phyloP scores from a whole-genome alignment of 2,329 filamentous ascomycete species.

The Xylariaceae sp. region DNA sequence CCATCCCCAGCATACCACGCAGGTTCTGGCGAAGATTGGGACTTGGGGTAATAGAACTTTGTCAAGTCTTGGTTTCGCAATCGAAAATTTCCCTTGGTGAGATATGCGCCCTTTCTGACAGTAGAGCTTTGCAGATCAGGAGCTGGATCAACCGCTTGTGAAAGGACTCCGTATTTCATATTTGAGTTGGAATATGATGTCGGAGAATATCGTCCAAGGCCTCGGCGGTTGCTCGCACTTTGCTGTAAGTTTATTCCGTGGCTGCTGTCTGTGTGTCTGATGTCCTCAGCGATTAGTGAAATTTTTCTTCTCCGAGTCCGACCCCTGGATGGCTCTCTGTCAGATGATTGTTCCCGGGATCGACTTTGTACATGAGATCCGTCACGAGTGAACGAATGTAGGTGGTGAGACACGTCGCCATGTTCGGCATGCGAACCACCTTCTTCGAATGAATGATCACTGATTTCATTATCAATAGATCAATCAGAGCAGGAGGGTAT shows the following conservation, averaged over 20 bases:
- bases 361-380: not conserved
- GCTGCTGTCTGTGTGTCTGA: not conserved
- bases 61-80: conserved; percentile 14
- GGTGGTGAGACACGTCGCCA: not conserved
- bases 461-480: conserved; percentile 1
- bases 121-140: too few species aligned
- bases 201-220: too few species aligned
- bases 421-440: too few species aligned
- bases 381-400: conserved; percentile 3
- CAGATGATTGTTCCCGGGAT: not conserved
- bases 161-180: too few species aligned
- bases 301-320: conserved; percentile 12
- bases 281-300: not conserved
- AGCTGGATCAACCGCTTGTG: too few species aligned
- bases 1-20: conserved; percentile 30
- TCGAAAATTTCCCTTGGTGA: conserved; percentile 29
- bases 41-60: conserved; percentile 26
- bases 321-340: conserved; percentile 8
- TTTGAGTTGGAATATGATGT: too few species aligned
- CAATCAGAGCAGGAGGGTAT: not conserved
- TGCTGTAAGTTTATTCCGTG: not conserved
- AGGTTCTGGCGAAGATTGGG: conserved; percentile 17
- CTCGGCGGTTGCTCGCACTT: not conserved
- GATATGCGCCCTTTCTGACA: conserved; percentile 14
- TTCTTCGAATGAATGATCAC: too few species aligned